These are phyloP conservation scores for Pythium myriotylum DNA, from an alignment of 352 stramenopile species.

Conservation along the genomic window DNA sequence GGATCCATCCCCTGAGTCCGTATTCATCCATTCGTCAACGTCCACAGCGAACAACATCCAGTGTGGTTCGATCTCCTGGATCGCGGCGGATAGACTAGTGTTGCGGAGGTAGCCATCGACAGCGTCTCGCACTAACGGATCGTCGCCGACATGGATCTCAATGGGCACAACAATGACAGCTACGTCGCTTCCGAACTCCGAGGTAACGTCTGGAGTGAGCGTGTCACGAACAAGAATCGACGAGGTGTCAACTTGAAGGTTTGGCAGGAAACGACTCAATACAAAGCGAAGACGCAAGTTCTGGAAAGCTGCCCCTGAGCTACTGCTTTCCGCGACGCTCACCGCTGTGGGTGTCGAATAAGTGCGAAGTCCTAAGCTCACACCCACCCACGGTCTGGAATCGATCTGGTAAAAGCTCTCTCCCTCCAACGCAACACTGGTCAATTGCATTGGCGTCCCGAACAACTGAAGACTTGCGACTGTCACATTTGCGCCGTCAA, in stretches of 20 bases:
- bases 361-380: conserved; percentile 20
- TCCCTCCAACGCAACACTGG: conserved; percentile 27
- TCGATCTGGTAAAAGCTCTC: conserved; percentile 38
- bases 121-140: conserved; percentile 5
- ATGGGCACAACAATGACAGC: conserved; percentile 20
- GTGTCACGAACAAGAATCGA: conserved; percentile 34
- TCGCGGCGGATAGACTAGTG: conserved; percentile 8
- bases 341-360: background rate
- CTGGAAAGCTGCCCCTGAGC: conserved; percentile 20
- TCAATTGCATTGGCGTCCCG: conserved; percentile 20
- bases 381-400: conserved; percentile 29
- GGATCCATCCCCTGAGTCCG: background rate
- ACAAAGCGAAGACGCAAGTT: conserved; percentile 37
- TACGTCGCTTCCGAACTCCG: conserved; percentile 7
- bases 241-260: conserved; percentile 25
- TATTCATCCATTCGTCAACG: conserved; percentile 13
- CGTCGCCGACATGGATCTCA: conserved; percentile 31
- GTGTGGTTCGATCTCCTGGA: conserved; percentile 27
- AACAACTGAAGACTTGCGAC: conserved; percentile 31
- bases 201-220: background rate
- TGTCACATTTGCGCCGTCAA: conserved; percentile 18
- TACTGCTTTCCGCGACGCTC: background rate
- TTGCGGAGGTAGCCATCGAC: conserved; percentile 32
- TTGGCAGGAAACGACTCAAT: conserved; percentile 11
- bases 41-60: conserved; percentile 31